A percentile compares a stretch with the other conserved stretches of the same genome.
These are phyloP conservation scores for Phytophthora pistaciae DNA, from an alignment of 352 stramenopile species.

Conservation along the genomic window DNA sequence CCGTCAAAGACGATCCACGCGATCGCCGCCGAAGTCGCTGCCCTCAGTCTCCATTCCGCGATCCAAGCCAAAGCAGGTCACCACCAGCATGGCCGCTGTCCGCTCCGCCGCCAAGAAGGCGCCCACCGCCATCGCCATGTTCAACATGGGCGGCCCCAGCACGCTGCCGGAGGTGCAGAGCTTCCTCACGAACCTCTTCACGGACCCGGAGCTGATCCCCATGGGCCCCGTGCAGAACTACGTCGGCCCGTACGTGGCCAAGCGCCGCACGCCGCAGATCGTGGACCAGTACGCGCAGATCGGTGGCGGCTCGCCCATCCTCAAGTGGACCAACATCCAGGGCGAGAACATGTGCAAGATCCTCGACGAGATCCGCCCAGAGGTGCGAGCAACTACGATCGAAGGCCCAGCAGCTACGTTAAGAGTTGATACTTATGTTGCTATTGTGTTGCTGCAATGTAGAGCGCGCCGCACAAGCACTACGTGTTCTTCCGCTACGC, in stretches of 20 bases:
- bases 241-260: conserved; percentile 82
- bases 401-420: conserved; percentile 6
- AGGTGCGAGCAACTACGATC: too few species aligned
- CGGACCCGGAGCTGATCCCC: conserved; percentile 98
- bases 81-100: conserved; percentile 26
- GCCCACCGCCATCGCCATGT: too few species aligned
- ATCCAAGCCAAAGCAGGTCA: conserved; percentile 2
- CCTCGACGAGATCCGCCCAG: conserved; percentile 89
- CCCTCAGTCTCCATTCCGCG: conserved; percentile 19
- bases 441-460: background rate
- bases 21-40: conserved; percentile 27
- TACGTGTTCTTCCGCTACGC: conserved; percentile 99
- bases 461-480: conserved; percentile 91
- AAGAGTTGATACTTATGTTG: background rate
- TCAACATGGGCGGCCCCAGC: conserved; percentile 94
- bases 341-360: conserved; percentile 92
- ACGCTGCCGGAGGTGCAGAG: conserved; percentile 94
- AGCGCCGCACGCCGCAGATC: conserved; percentile 95
- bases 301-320: conserved; percentile 97
- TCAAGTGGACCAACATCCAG: conserved; percentile 97
- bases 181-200: conserved; percentile 99
- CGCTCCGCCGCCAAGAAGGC: conserved; percentile 6
- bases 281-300: conserved; percentile 97
- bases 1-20: conserved; percentile 19
- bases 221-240: conserved; percentile 92